Base-by-base conservation (phyloP, 2,329 filamentous ascomycete species). In the Paraphaeosphaeria minitans region DNA sequence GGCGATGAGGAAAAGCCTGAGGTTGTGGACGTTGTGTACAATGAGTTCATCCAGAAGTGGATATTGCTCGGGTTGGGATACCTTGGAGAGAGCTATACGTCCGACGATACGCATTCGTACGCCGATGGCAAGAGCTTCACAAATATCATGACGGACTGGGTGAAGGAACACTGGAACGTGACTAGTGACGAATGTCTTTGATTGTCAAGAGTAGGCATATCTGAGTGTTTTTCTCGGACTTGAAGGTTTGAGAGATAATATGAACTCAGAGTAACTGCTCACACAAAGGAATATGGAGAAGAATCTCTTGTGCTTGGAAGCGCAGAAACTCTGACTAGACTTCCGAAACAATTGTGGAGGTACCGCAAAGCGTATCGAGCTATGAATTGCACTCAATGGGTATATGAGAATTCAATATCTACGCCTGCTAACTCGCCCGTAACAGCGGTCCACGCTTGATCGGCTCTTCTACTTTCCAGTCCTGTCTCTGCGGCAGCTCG, bases 11-110 rank as follows among this genome's bases (percentile, higher is more conserved):
- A 69, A 12, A 80, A 85, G 16, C 91, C 92, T 0, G 85, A 90
- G 53, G 88, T 78, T 0, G 92, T 99, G 0, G 94, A 98, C 74
- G 75, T 99, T 8, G 87, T 97, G 14, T 99, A 96, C 72, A 86
- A 96, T 58, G 93, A 96, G 73, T 99, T 97, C 75, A 88, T 98
- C 37, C 85, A 95, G 77, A 88, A 88, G 10, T 96, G 90, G 85
- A 80, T 98, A 41, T 77, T 96, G 19, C 79, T 89, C 12, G 93
- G 92, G 2, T 80, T 97, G 61, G 87, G 88, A 59, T 87, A 84
- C 65, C 73, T 85, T 10, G 84, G 84, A 2, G 75, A 83, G 52
- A 80, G 80, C 58, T 80, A 83, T 64, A 76, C 79, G 42, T 75
- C 79, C 21, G 73, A 78, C 35, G 84, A 88, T 57, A 83, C 84